phyloP scores from a whole-genome alignment of 306 rosid genomes.

The Prunus mira region DNA sequence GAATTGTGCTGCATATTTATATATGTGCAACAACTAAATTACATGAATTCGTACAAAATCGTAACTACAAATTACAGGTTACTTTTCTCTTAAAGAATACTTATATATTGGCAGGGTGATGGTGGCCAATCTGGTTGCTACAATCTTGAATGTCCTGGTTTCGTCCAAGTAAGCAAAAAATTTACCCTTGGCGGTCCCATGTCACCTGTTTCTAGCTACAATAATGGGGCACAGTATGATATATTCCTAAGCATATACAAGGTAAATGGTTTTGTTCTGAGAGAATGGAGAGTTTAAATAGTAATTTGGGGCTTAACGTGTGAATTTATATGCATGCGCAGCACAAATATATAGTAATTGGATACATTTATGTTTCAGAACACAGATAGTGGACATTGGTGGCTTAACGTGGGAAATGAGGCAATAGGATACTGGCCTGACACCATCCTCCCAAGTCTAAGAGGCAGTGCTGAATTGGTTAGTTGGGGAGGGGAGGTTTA shows the following conservation, averaged over 20 bases:
- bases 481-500: conserved; percentile 25
- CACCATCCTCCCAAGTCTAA: conserved; percentile 1
- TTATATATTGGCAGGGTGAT: conserved; percentile 5
- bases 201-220: conserved; percentile 16
- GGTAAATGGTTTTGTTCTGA: not conserved
- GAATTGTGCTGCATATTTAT: too few species aligned
- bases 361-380: conserved; percentile 4
- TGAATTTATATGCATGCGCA: too few species aligned
- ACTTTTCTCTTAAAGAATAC: too few species aligned
- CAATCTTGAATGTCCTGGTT: conserved; percentile 26
- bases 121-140: conserved; percentile 17
- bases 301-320: too few species aligned
- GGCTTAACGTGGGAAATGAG: conserved; percentile 9
- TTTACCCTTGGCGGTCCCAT: conserved; percentile 6
- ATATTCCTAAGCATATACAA: conserved; percentile 5
- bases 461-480: not conserved
- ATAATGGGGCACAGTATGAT: not conserved
- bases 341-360: not conserved
- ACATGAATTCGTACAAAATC: too few species aligned
- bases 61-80: too few species aligned
- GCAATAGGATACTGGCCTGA: conserved; percentile 34
- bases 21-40: too few species aligned
- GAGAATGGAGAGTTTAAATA: too few species aligned
- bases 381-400: conserved; percentile 23
- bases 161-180: conserved; percentile 15